phyloP scores from a whole-genome alignment of 1,139 yeast species.

The Taiozyma sp. region DNA sequence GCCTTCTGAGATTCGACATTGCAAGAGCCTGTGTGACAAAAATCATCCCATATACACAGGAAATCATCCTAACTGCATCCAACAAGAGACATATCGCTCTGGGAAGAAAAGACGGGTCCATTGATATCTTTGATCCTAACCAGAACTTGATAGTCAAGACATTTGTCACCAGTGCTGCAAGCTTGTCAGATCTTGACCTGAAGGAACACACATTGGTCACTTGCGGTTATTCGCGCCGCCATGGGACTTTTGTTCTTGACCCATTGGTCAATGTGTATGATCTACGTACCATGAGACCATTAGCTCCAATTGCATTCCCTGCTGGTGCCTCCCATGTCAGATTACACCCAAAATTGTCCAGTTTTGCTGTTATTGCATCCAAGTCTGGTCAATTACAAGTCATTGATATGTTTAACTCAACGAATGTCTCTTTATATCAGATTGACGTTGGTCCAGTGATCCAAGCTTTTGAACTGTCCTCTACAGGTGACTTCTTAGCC shows the following conservation, averaged over 20 bases:
- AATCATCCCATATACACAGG: conserved; percentile 35
- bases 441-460: conserved; percentile 51
- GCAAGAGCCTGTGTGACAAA: conserved; percentile 37
- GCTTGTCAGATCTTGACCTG: conserved; percentile 73
- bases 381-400: conserved; percentile 79
- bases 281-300: conserved; percentile 63
- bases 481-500: conserved; percentile 76
- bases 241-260: conserved; percentile 53
- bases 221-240: conserved; percentile 72
- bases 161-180: conserved; percentile 71
- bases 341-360: conserved; percentile 84
- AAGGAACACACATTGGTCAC: conserved; percentile 75
- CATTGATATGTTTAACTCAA: conserved; percentile 77
- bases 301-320: conserved; percentile 83
- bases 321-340: conserved; percentile 85
- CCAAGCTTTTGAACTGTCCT: conserved; percentile 59
- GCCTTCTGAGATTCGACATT: conserved; percentile 56
- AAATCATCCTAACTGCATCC: conserved; percentile 34
- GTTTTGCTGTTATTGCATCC: conserved; percentile 72
- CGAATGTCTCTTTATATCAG: conserved; percentile 56
- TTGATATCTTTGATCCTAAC: conserved; percentile 75
- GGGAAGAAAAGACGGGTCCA: conserved; percentile 63
- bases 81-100: conserved; percentile 48
- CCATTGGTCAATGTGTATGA: conserved; percentile 81
- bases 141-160: conserved; percentile 51